Base-by-base conservation (phyloP, 2,329 filamentous ascomycete species). In the Fusarium brevicatenulatum region DNA sequence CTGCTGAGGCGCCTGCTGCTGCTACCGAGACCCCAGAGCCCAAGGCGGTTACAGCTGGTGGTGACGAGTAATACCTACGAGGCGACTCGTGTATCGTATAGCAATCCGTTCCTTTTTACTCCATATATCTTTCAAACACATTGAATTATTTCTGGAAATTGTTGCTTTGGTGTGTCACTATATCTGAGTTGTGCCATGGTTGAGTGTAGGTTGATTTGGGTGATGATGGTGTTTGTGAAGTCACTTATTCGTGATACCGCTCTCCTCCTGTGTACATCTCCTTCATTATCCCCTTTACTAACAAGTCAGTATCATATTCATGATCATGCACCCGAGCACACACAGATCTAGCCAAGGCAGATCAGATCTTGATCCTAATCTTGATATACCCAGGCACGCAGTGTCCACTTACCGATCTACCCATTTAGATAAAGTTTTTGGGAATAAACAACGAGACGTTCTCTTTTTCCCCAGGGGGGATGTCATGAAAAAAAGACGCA, bases 41-140 rank as follows among this genome's bases (percentile, higher is more conserved):
- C 49, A 76, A 79, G 68, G 71, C 77, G 25, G 78, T 77, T 30
- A 72, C 78, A 50, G 80, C 75, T 52, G 79, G 78, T 30, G 78
- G 76, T 65, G 76, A 79, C 46, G 76, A 80, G 68, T 77, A 71
- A 72, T 56, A 43, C 32, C 28, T 36, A 44, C 15, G 46, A 40
- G 47, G n/a, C 43, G 23, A 36, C 40, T 68, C 53, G 32, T 61
- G 32, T 70, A 23, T 64, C 55, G 46, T 64, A 59, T 71, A 72
- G 56, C 57, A 54, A 71, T 58, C 36, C 61, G 53, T 63, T 63
- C 65, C 54, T 59, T 58, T 42, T 42, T 34, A 49, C 44, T 37
- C 23, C 21, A n/a, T 39, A 30, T 23, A 28, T 40, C 52, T 36
- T 36, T 56, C 28, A 55, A 55, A 43, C 10, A 43, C 32, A 23